Conservation (phyloP, 257 asterid genomes). For the Rubia yunnanensis region DNA sequence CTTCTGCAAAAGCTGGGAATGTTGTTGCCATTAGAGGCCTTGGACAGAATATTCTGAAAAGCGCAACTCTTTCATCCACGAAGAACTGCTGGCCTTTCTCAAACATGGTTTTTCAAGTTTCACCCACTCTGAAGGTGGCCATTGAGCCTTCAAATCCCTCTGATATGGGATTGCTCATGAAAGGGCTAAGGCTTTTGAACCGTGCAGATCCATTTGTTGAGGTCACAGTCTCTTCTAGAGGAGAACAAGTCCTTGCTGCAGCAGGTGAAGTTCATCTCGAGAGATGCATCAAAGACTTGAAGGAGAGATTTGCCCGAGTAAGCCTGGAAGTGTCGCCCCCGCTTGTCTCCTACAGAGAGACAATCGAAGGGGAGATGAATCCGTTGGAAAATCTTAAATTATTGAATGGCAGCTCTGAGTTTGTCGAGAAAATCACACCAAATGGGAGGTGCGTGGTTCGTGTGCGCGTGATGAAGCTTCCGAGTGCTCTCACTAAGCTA, state of each 20-base stretch:
- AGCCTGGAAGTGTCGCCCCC: constrained; percentile 82
- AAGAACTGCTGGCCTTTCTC: constrained; percentile 87
- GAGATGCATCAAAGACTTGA: constrained; percentile 84
- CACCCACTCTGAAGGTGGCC: constrained; percentile 91
- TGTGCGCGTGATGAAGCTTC: constrained; percentile 80
- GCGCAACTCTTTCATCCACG: constrained; percentile 83
- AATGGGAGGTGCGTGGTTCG: constrained; percentile 86
- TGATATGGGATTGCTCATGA: constrained; percentile 72
- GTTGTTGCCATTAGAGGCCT: constrained; percentile 89
- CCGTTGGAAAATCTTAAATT: constrained; percentile 57
- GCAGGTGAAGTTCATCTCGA: constrained; percentile 98
- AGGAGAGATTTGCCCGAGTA: constrained; percentile 86
- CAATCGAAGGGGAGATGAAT: constrained; percentile 66
- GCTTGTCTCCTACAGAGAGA: constrained; percentile 81
- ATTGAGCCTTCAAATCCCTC: constrained; percentile 95
- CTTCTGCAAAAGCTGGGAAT: constrained; percentile 75
- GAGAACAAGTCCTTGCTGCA: constrained; percentile 93
- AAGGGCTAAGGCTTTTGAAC: constrained; percentile 72
- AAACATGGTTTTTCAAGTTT: constrained; percentile 85
- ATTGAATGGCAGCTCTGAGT: constrained; percentile 44
- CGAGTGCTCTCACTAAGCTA: constrained; percentile 62
- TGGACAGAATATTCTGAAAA: constrained; percentile 80
- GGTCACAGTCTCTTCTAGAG: constrained; percentile 75
- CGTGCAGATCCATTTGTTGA: constrained; percentile 98
- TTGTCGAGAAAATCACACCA: constrained; percentile 66